Base-by-base conservation (phyloP, 2,329 filamentous ascomycete genomes). In the Neofusicoccum ribis region DNA sequence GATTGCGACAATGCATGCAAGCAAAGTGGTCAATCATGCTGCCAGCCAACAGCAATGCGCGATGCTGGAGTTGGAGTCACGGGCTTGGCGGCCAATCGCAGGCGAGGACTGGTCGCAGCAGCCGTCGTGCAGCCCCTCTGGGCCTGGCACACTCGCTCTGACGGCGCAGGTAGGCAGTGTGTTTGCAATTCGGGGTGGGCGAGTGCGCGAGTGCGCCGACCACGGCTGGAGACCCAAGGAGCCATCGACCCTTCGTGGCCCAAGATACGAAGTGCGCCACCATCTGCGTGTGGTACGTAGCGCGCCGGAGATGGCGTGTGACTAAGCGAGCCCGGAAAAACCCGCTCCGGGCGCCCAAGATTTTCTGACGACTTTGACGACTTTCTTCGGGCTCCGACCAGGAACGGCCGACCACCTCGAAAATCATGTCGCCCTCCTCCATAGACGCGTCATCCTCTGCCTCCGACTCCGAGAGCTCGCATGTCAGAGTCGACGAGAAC, bases 401-500 rank as follows among this genome's bases (percentile, higher is more conserved):
- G 9, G n/a, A 47, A 46, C 34, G 43, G 43, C n/a, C 17, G 54
- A 39, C 41, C 31, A 39, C 34, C n/a, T 31, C 41, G 58, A 27
- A n/a, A 36, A 51, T 15, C 43, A 62, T 62, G 59, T 43, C 59
- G 20, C 37, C 59, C 36, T 51, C 59, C 27, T 63, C 61, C 17
- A 14, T 37, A 63, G 39, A 65, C 44, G 63, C 56, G 43, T 60
- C 52, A 11, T 58, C 51, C 52, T 66, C 58, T 6, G 64, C 37
- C 37, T 63, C 59, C 27, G 64, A 63, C 17, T 66, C 51, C 6
- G 64, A 66, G n/a, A 20, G 47, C 39, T 61, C 63, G 7, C 63
- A 60, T 39, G 41, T 65, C 6, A 52, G 58, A 15, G 44, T 65
- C 6, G 54, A 65, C 9, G 73, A 76, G 54, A 65, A 68, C 23